Evolutionary conservation across 1,284 basidiomycete genomes (phyloP), one percentile per base, ranked within the genome.

Genomic region (Pseudozyma sp.): DNA sequence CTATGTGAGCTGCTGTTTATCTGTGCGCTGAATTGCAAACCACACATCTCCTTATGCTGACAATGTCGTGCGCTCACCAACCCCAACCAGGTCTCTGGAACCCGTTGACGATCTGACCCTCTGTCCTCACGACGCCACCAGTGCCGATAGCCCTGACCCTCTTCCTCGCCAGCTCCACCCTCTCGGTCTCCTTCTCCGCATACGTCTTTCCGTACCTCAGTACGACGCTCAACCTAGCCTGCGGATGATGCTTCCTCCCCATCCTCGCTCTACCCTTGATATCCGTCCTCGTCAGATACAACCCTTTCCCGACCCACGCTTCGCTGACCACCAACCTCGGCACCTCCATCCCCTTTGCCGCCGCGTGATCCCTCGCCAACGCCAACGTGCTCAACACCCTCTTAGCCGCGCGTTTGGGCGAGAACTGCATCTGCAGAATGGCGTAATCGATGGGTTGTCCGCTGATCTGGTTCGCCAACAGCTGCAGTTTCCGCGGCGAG

Each of bases 371-470:
- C 80, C 93, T 91, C 9, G 94, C 95, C 5, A 93, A 88, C 6
- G 89, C 91, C 48, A 98, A 88, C 88, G 94, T 94, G 77, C 90
- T 92, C 88, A 94, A 91, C 61, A 99, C 90, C 68, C 93, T 90
- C 47, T 87, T 89, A 61, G 92, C 91, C 10, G 92, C 93, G 14
- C 94, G 89, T 86, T 97, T 97, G 84, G 94, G 90, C 76, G 91
- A 92, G 85, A 97, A 97, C 83, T 92, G 90, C 92, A 98, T 96
- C 84, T 99, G 96, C 54, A 98, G 86, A 81, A 99, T 95, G 30
- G 96, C 95, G 81, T 92, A 90, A 86, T 97, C 94, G 65, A 84
- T 80, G 4, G 81, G 81, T 51, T 82, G 78, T 2, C 79, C 79
- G 9, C 92, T 88, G 75, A 98, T 93, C 85, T 97, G 93, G 57